Evolutionary conservation across 495 filamentous ascomycete genomes (phyloP), one percentile per base, ranked within the genome.

Genomic region (Aspergillus ostianus): DNA sequence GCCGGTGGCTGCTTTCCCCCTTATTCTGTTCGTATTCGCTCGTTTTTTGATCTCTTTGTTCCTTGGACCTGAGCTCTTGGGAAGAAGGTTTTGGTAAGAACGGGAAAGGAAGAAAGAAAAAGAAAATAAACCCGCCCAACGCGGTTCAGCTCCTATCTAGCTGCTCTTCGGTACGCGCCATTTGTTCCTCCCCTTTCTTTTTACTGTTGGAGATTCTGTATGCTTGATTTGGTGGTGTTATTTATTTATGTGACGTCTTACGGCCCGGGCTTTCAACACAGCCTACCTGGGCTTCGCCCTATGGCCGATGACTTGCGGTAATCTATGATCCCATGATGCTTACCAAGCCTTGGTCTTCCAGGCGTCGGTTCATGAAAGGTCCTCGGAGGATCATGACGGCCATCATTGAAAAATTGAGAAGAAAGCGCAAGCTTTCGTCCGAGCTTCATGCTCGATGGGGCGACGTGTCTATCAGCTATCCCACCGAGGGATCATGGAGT

Each of bases 401-500:
- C 49, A 57, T 78, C 46, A 65, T 78, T 41, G 70, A 69, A 51
- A 75, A 67, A 61, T 62, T 78, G 58, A 70, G 75, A 51, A 64
- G 67, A 58, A 78, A 74, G 61, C 75, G 69, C 51, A 70, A 70
- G 61, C 58, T 77, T 5, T 77, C 76, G 7, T 76, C 76, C 0
- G 72, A 77, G 44, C 60, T 78, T 46, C 67, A 80, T 57, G 61
- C 71, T 18, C 74, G 76, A 60, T 80, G 75, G 72, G 77, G 77
- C 21, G 77, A 80, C 61, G 60, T 70, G 19, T 61, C 71, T 18
- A 80, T 80, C 60, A 76, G 70, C 41, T 71, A 69, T 62, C 77
- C 77, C 30, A 78, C 62, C 27, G 64, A 73, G 21, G 77, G 77
- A 9, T 80, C 77, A 5, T 80, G 77, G 77, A 80, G 71, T 48